A percentile compares a stretch with the other conserved stretches of the same genome.
Evolutionary conservation across 148 eudicot genomes (phyloP).

Genomic region (Limonium bicolor): DNA sequence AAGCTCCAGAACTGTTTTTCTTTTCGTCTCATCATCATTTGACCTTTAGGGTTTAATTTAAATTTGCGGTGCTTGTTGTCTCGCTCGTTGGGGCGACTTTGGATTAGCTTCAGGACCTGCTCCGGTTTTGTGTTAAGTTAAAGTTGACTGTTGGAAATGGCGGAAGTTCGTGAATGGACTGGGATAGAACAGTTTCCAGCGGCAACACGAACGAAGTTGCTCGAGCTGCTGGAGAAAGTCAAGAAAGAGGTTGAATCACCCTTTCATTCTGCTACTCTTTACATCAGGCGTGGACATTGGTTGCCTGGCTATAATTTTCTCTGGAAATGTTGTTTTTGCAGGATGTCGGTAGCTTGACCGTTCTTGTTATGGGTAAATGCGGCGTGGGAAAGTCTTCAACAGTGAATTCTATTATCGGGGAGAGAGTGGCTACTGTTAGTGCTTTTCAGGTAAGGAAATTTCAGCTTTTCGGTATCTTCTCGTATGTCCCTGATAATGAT

Average conservation of each 20-base stretch:
- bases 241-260: constrained; percentile 59
- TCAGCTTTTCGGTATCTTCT: too few species aligned
- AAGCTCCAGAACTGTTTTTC: too few species aligned
- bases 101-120: too few species aligned
- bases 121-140: too few species aligned
- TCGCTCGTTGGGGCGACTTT: too few species aligned
- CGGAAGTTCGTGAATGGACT: constrained; percentile 49
- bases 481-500: too few species aligned
- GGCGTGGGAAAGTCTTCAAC: constrained; percentile 95
- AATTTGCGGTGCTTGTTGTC: too few species aligned
- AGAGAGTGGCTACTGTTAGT: constrained; percentile 65
- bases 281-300: not conserved
- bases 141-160: too few species aligned
- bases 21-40: too few species aligned
- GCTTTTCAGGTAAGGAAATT: constrained; percentile 70
- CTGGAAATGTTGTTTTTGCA: constrained; percentile 11
- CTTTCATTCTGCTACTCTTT: not conserved
- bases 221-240: constrained; percentile 51
- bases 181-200: constrained; percentile 81
- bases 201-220: constrained; percentile 57
- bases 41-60: too few species aligned
- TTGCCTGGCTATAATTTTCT: not conserved
- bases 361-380: constrained; percentile 88
- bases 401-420: constrained; percentile 75
- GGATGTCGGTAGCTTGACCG: constrained; percentile 63